Evolutionary conservation across 2,329 filamentous ascomycete genomes (phyloP), one percentile per base, ranked within the genome.

Genomic region (Shiraia sp.): DNA sequence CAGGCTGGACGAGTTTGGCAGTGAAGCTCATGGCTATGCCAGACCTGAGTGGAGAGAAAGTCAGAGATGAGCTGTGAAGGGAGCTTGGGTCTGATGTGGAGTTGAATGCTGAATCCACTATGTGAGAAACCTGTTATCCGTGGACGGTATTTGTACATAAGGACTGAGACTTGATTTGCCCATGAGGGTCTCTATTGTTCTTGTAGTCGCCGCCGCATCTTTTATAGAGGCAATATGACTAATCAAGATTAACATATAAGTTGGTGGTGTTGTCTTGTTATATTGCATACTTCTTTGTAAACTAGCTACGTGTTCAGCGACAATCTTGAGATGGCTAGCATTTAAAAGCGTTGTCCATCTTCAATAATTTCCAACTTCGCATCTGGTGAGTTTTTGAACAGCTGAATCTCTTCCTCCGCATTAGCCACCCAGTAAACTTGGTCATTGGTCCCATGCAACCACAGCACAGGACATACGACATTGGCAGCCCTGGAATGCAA

Each of bases 1-100:
- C 93, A 0, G 93, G 93, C 36, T 99, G 93, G 93, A 99, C 93
- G n/a, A 96, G 90, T 68, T 75, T 97, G 71, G 88, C 97, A 33
- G 91, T 97, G 32, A 96, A 96, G 77, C 89, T 99, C 55, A 96
- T 97, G 90, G 83, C 83, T 32, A 92, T 99, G 89, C 87, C 90
- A 6, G 86, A 95, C 56, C 63, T 89, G 29, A 55, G 55, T 26
- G 53, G 29, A 6, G 53, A 49, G 17, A 42, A 45, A n/a, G 52
- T 51, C 1, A 58, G 54, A 37, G 65, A 68, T 46, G 65, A 68
- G 40, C 46, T 68, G 48, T 67, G 25, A 32, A 32, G 29, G 16
- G 31, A 23, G 22, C 19, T 8, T 8, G 19, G 19, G 8, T 5
- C 8, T 5, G 19, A 22, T 22, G 19, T 8, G 8, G 19, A 4